These are phyloP conservation scores for Crepidotus variabilis DNA, from an alignment of 768 basidiomycete species.

Conservation along the genomic window DNA sequence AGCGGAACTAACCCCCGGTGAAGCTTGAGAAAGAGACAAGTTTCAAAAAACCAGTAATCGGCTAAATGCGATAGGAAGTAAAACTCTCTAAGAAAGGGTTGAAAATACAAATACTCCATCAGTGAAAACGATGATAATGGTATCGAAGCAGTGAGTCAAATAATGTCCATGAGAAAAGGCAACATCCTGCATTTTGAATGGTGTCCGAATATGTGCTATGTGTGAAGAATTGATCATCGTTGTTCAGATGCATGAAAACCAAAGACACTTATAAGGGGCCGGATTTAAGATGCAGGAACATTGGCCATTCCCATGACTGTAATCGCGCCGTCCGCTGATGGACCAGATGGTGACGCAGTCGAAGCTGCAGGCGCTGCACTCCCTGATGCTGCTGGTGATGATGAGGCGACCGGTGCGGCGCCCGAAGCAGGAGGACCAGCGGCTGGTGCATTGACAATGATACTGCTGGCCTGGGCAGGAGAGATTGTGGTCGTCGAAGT, in stretches of 20 bases:
- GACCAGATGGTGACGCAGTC: slow-evolving; percentile 27
- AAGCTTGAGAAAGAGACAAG: neutral
- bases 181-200: neutral
- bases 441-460: slow-evolving; percentile 25
- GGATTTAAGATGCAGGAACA: neutral
- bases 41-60: neutral
- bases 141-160: neutral
- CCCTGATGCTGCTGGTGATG: slow-evolving; percentile 11
- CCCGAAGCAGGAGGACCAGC: slow-evolving; percentile 14
- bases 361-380: slow-evolving; percentile 14
- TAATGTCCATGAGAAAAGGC: neutral
- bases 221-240: neutral
- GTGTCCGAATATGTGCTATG: neutral
- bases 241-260: neutral
- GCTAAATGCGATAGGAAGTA: neutral
- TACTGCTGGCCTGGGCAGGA: slow-evolving; percentile 30
- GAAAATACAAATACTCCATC: neutral
- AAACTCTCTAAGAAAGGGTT: neutral
- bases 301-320: slow-evolving; percentile 44
- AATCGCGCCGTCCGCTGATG: slow-evolving; percentile 35
- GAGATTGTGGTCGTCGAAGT: slow-evolving; percentile 25
- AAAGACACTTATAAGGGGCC: neutral
- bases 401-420: slow-evolving; percentile 14
- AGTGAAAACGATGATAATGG: neutral
- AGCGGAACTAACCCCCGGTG: neutral